These are phyloP conservation scores for Akebia trifoliata DNA, from an alignment of 164 flowering plant species.

Conservation along the genomic window DNA sequence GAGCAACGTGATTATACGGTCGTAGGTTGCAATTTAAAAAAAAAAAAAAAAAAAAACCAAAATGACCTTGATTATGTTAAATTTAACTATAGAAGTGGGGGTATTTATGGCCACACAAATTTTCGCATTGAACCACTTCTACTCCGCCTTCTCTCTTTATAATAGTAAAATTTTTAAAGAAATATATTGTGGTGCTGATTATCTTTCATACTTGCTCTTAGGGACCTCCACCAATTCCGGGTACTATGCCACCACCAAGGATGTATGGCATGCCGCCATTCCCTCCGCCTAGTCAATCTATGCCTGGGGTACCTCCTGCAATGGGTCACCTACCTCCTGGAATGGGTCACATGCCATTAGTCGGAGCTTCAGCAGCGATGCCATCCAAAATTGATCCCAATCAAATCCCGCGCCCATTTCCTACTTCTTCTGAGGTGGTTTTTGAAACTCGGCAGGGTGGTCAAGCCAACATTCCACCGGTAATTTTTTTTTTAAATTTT, in stretches of 20 bases:
- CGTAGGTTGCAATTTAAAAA: too few relatives aligned
- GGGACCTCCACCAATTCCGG: conserved; percentile 44
- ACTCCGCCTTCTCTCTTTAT: too few relatives aligned
- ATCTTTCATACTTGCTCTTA: conserved; percentile 14
- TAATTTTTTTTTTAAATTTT: conserved; percentile 24
- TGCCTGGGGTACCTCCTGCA: conserved; percentile 48
- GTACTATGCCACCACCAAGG: conserved; percentile 55
- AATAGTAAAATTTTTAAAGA: too few relatives aligned
- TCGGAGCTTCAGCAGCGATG: conserved; percentile 50
- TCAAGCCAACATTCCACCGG: conserved; percentile 90
- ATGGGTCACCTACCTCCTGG: too few relatives aligned
- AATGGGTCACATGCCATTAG: conserved; percentile 42
- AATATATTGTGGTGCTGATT: neutral
- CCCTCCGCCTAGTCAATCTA: conserved; percentile 51
- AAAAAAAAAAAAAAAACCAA: too few relatives aligned
- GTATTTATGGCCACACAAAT: too few relatives aligned
- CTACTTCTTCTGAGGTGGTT: conserved; percentile 46
- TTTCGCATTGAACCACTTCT: too few relatives aligned
- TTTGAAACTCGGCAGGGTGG: conserved; percentile 83
- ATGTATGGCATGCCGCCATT: conserved; percentile 80
- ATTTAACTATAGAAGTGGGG: too few relatives aligned
- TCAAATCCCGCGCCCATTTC: conserved; percentile 88
- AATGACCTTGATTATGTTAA: too few relatives aligned
- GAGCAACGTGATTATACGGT: too few relatives aligned
- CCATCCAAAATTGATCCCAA: conserved; percentile 89